Evolutionary conservation across 2,329 filamentous ascomycete species (phyloP).

Genomic region (Aspergillus ochraceus): DNA sequence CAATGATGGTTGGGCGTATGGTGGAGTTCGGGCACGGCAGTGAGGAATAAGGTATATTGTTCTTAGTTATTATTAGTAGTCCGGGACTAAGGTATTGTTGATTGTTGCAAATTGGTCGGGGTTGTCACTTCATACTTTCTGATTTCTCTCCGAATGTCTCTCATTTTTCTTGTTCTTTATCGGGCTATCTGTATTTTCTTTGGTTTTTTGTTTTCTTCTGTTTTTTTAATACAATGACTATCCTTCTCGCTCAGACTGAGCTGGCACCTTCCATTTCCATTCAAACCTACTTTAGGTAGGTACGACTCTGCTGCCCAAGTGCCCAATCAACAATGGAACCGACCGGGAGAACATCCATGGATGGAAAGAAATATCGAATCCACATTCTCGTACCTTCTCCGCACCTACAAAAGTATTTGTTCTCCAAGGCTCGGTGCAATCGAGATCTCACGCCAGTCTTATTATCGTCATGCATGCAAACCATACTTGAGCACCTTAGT

Average conservation of each 20-base stretch:
- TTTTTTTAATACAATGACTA: background rate
- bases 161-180: no score
- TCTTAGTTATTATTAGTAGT: background rate
- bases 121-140: no score
- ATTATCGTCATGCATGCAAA: no score
- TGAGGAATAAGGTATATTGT: background rate
- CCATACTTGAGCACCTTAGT: no score
- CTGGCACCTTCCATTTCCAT: background rate
- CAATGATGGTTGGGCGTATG: slow-evolving; percentile 12
- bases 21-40: slow-evolving; percentile 18
- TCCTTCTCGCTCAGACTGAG: background rate
- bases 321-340: slow-evolving; percentile 20
- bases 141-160: no score
- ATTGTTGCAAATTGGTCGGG: background rate
- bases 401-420: no score
- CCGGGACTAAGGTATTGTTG: background rate
- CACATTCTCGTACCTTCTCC: no score
- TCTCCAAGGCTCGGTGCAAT: no score
- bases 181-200: no score
- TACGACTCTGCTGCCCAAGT: slow-evolving; percentile 20
- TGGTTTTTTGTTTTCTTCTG: no score
- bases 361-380: background rate
- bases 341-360: background rate
- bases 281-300: slow-evolving; percentile 6
- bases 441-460: no score